Evolutionary conservation across 108 stramenopile genomes (phyloP), one percentile per base, ranked within the genome.

Genomic region (Skeletonema marinoi): DNA sequence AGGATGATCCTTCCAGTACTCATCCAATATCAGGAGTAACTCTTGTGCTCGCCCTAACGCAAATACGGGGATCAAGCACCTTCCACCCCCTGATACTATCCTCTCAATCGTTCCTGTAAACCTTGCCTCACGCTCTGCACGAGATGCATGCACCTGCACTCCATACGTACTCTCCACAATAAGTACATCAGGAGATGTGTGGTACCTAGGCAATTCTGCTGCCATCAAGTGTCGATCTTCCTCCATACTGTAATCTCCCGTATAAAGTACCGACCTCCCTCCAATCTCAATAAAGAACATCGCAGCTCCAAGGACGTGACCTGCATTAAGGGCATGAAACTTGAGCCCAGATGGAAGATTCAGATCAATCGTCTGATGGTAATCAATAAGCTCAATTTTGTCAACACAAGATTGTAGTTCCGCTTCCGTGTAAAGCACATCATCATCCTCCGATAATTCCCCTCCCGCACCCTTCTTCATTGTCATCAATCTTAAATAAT

Each of bases 251-350:
- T 99, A 99, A 85, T 99, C 99, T 4, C 99, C 99, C 0, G 98
- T 99, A 84, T 99, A 99, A 12, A 99, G 79, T 0, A 99, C 78
- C 9, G 88, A 87, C 25, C 98, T 79, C 58, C 97, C 98, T 25
- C 95, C 98, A 60, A 99, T 91, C 30, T 98, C 98, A 68, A 99
- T 76, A 70, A 90, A 94, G 70, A 92, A 99, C 98, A 99, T 98
- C 75, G 97, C 98, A 21, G 98, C 99, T 35, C 99, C 99, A 19
- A 99, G 86, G 17, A 99, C 99, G 74, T 99, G 99, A 3, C 98
- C 98, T 6, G 99, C 99, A 73, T 98, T 97, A 42, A 98, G 87
- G 56, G 97, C 96, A 82, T 97, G 92, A 88, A 99, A 97, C 60
- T 92, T 91, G 32, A 99, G 84, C 12, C 95, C 96, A 2, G 67